These are phyloP conservation scores for Tricholoma bakamatsutake DNA, from an alignment of 768 basidiomycete species.

Conservation along the genomic window DNA sequence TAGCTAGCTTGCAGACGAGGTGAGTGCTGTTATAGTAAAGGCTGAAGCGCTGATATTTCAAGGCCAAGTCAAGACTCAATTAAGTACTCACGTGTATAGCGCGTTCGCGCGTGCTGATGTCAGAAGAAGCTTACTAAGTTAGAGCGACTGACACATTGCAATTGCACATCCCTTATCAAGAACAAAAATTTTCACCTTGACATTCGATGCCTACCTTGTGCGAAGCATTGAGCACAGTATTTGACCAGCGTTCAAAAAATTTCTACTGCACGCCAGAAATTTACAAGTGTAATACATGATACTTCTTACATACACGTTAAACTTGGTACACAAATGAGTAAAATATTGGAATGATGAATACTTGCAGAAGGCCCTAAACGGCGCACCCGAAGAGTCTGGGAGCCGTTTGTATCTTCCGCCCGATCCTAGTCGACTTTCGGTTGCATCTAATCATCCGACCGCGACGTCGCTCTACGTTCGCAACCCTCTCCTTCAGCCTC, in stretches of 20 bases:
- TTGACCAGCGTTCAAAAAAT: too few species aligned
- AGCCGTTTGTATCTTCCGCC: not conserved
- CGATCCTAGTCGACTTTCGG: not conserved
- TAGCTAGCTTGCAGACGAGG: not conserved
- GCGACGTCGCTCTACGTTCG: constrained; percentile 4
- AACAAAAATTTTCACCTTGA: too few species aligned
- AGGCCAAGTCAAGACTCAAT: not conserved
- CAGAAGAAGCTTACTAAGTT: too few species aligned
- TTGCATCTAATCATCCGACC: not conserved
- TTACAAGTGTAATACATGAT: not conserved
- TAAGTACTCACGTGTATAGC: too few species aligned
- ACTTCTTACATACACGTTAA: not conserved
- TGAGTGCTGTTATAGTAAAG: not conserved
- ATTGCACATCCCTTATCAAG: too few species aligned
- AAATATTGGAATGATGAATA: not conserved
- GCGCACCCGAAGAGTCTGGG: not conserved
- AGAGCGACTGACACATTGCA: too few species aligned
- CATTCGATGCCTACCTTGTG: too few species aligned
- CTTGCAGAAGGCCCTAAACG: not conserved
- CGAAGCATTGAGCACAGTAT: too few species aligned
- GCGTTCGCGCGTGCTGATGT: too few species aligned
- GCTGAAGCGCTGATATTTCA: not conserved
- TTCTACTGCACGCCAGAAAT: too few species aligned
- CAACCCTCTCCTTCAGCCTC: constrained; percentile 18
- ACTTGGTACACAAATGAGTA: not conserved